Evolutionary conservation across 768 basidiomycete genomes (phyloP).

Genomic region (Mycena crocata): DNA sequence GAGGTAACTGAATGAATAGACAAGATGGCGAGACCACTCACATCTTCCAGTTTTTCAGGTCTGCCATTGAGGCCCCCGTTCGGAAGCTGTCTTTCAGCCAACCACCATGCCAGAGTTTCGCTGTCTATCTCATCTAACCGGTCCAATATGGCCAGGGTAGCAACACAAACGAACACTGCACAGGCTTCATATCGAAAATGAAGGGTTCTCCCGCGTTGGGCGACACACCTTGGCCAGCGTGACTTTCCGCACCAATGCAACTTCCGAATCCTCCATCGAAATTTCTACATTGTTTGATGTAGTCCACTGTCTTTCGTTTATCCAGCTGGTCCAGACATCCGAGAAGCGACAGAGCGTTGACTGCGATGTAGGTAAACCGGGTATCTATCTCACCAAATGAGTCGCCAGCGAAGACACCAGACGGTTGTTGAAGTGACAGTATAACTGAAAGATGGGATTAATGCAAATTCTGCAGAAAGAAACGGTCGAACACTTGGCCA

Average conservation of each 20-base stretch:
- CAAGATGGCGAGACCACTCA: constrained; percentile 50
- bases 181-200: not conserved
- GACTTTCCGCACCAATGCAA: constrained; percentile 88
- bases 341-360: constrained; percentile 84
- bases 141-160: constrained; percentile 88
- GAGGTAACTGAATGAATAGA: not conserved
- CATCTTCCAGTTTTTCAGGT: constrained; percentile 98
- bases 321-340: constrained; percentile 79
- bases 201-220: too few species aligned
- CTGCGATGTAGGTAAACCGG: constrained; percentile 90
- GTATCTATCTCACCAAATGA: constrained; percentile 93
- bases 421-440: constrained; percentile 83
- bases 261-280: constrained; percentile 97
- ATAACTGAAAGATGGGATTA: constrained; percentile 66
- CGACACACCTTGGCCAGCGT: constrained; percentile 84
- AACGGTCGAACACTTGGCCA: constrained; percentile 70
- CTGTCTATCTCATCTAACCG: constrained; percentile 82
- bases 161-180: constrained; percentile 90
- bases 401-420: constrained; percentile 93
- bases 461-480: constrained; percentile 1
- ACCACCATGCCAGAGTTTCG: constrained; percentile 91
- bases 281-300: constrained; percentile 85
- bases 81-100: constrained; percentile 92
- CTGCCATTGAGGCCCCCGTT: constrained; percentile 95
- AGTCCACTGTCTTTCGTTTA: constrained; percentile 71